Evolutionary conservation across 495 filamentous ascomycete species (phyloP).

Genomic region (Podospora pseudocomata): DNA sequence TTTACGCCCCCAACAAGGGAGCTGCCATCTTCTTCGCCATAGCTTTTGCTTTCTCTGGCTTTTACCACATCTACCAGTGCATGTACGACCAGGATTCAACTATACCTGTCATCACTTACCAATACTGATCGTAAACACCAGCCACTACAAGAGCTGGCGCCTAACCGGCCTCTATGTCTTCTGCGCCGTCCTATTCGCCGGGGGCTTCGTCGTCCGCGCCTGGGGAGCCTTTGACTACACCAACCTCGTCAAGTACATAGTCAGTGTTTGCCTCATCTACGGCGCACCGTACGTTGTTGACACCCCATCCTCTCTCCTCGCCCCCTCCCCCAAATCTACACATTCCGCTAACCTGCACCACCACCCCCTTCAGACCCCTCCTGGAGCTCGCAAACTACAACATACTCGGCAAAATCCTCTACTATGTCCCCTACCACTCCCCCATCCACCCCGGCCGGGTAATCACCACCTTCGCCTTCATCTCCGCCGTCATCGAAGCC

Average conservation of each 20-base stretch:
- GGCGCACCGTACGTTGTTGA: conserved; percentile 53
- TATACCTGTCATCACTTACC: neutral
- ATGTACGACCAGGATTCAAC: conserved; percentile 41
- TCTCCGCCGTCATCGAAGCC: conserved; percentile 60
- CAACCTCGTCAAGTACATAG: conserved; percentile 56
- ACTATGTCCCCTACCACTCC: conserved; percentile 73
- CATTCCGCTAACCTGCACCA: conserved; percentile 10
- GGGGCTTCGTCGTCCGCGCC: conserved; percentile 57
- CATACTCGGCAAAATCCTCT: conserved; percentile 69
- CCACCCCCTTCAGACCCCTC: conserved; percentile 50
- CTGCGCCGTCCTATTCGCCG: conserved; percentile 45
- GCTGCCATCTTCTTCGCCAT: conserved; percentile 65
- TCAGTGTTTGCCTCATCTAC: conserved; percentile 58
- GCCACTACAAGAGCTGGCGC: conserved; percentile 49
- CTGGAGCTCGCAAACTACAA: conserved; percentile 74
- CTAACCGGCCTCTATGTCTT: conserved; percentile 39
- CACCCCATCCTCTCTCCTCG: neutral
- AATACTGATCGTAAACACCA: conserved; percentile 24
- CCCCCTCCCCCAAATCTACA: neutral
- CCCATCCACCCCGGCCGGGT: conserved; percentile 76
- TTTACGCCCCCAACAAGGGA: conserved; percentile 71
- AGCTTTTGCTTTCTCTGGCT: conserved; percentile 58
- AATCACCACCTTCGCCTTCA: conserved; percentile 66
- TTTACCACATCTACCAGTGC: conserved; percentile 60
- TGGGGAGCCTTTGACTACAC: conserved; percentile 57